These are phyloP conservation scores for Cutaneotrichosporon cavernicola DNA, from an alignment of 1,284 basidiomycete species.

Conservation along the genomic window DNA sequence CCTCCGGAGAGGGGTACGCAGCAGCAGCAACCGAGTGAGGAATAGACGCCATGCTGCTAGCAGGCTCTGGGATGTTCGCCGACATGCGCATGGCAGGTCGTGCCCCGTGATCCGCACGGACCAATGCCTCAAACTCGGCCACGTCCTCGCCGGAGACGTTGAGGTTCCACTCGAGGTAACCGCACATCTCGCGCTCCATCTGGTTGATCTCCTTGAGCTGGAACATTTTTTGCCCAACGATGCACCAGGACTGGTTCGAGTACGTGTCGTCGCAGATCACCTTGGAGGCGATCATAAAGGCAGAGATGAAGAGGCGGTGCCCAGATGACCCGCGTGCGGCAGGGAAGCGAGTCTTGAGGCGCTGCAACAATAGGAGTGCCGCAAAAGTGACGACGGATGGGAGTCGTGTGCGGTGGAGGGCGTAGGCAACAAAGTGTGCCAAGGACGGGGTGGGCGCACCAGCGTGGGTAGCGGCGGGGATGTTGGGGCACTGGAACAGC, in stretches of 20 bases:
- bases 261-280: conserved; percentile 90
- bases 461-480: conserved; percentile 44
- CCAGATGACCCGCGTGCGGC: conserved; percentile 87
- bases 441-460: conserved; percentile 59
- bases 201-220: conserved; percentile 87
- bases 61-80: conserved; percentile 18
- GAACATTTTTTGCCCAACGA: conserved; percentile 90
- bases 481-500: conserved; percentile 54
- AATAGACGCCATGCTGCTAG: conserved; percentile 19
- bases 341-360: conserved; percentile 86
- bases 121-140: conserved; percentile 41
- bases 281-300: conserved; percentile 77
- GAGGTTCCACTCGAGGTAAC: conserved; percentile 86
- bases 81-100: conserved; percentile 24
- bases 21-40: conserved; percentile 14
- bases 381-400: conserved; percentile 80
- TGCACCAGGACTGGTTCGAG: conserved; percentile 92
- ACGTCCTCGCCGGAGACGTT: conserved; percentile 49
- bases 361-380: conserved; percentile 76
- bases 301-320: conserved; percentile 85
- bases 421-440: conserved; percentile 82
- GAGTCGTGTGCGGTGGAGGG: conserved; percentile 81
- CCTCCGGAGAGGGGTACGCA: conserved; percentile 50
- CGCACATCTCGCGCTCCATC: conserved; percentile 93
- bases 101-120: conserved; percentile 45